Base-by-base conservation (phyloP, 768 basidiomycete species). In the Pholiota molesta region DNA sequence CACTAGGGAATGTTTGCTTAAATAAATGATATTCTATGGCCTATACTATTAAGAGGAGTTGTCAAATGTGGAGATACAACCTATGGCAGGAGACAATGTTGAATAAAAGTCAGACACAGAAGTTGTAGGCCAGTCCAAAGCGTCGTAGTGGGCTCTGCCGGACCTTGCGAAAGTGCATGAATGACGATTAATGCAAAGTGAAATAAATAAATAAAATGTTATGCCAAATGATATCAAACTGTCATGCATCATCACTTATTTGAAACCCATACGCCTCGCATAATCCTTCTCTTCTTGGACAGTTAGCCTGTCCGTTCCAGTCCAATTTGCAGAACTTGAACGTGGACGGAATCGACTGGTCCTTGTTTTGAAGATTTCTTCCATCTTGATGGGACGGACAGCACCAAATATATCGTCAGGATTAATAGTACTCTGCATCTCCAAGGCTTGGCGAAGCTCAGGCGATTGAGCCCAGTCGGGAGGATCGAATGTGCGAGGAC, bases 261-360 rank as follows among this genome's bases (percentile, higher is more conserved):
- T 83, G 75, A 86, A 98, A 7, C 96, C 95, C 97, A 99, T 99
- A 60, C 92, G 82, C 69, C 83, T 83, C 5, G 90, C 94, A 72
- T 98, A 99, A 65, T 94, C 92, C 61, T 81, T 77, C 75, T 96
- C 89, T 75, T 98, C 97, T 65, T 90, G 87, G 23, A 80, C 74
- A 16, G 94, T 96, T 68, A 99, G 77, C 26, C 87, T 82, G 76
- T 98, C 97, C n/a, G 89, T 77, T n/a, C 94, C 94, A 6, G 87
- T 84, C 97, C 97, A 99, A 72, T 97, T 97, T 35, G 97, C 97
- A 11, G 94, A 96, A 69, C 94, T 96, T 9, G 94, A 93, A 52
- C 97, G 83, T 7, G 92, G 90, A 61, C 96, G 82, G 80, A 97
- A 97, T 54, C 90, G 84, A 65, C 88, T 91, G 17, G 87, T 88